Evolutionary conservation across 495 filamentous ascomycete species (phyloP).

Genomic region (Coniosporium apollinis): DNA sequence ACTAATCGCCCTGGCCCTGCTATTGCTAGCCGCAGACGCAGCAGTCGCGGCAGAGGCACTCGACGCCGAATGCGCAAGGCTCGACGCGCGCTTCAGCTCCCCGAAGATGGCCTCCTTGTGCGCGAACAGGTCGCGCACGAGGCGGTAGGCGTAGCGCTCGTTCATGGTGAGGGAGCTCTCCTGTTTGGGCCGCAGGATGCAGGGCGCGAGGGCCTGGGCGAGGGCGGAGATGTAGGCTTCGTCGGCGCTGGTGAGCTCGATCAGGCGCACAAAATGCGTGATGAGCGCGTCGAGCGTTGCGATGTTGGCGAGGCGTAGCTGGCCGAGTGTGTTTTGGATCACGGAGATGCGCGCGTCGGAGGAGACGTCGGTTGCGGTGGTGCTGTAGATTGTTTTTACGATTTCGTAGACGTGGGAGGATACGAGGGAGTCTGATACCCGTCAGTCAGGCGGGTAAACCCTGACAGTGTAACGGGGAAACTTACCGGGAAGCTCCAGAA

Average conservation of each 20-base stretch:
- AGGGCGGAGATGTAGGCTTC: constrained; percentile 67
- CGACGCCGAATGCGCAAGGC: constrained; percentile 36
- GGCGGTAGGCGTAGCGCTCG: constrained; percentile 80
- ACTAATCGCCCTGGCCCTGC: constrained; percentile 70
- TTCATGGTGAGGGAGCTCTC: constrained; percentile 88
- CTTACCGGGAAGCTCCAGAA: constrained; percentile 87
- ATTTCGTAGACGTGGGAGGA: constrained; percentile 99
- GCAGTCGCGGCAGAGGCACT: constrained; percentile 25
- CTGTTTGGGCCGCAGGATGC: constrained; percentile 68
- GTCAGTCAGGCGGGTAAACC: constrained; percentile 3
- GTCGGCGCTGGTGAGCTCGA: constrained; percentile 91
- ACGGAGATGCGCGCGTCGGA: constrained; percentile 67
- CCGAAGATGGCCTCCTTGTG: constrained; percentile 92
- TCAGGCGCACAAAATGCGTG: constrained; percentile 92
- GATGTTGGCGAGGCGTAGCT: constrained; percentile 91
- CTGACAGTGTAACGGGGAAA: not conserved
- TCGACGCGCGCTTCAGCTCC: constrained; percentile 84
- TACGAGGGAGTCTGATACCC: constrained; percentile 67
- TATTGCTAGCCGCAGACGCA: constrained; percentile 1
- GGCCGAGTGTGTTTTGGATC: constrained; percentile 86
- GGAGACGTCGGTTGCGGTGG: constrained; percentile 51
- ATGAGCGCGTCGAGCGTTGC: constrained; percentile 94
- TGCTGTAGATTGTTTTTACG: constrained; percentile 89
- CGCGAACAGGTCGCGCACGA: constrained; percentile 82
- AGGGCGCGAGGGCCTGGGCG: constrained; percentile 64